Base-by-base conservation (phyloP, 306 rosid species). In the Adenanthera pavonina region DNA sequence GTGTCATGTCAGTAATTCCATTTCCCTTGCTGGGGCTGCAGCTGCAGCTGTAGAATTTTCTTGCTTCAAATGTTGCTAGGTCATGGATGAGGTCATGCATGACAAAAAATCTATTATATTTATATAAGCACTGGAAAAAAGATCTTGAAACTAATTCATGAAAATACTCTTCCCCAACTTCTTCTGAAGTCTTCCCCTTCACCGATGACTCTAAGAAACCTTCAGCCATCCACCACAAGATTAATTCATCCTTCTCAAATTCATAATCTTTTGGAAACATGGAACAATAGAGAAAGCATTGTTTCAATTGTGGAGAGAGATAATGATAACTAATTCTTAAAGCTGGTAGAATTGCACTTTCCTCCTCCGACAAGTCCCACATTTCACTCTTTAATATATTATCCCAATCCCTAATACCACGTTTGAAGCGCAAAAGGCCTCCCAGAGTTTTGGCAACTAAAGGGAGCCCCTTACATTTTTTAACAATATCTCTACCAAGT, bases 181-280 rank as follows among this genome's bases (percentile, higher is more conserved):
- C 68, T 66, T 83, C 80, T 43, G 48, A 36, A 15, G 44, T 30
- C 6, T 38, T 35, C 3, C 10, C 6, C 57, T 54, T 54, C 60
- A 33, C 34, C 6, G 14, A 3, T 19, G 78, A 11, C 3, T 6
- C 34, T 52, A 85, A 34, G 5, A 85, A 72, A 14, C 69, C 84
- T 38, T 85, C 85, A 2, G 78, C 88, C 85, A 85, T 73, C 85
- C 85, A 81, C 7, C 34, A 34, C n/a, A 77, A 8, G 1, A 85
- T 35, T 33, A 85, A 56, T 0, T 78, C 47, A 3, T 64, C 13
- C 46, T n/a, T n/a, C 3, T 14, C 2, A 67, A 85, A 77, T 59
- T 66, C 7, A 25, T 66, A 3, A 3, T 75, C 70, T 8, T 78
- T 82, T 1, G 88, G 86, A 25, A 59, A 44, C 15, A 78, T 33